Evolutionary conservation across 2,329 filamentous ascomycete genomes (phyloP), one percentile per base, ranked within the genome.

Genomic region (Saccharata proteae): DNA sequence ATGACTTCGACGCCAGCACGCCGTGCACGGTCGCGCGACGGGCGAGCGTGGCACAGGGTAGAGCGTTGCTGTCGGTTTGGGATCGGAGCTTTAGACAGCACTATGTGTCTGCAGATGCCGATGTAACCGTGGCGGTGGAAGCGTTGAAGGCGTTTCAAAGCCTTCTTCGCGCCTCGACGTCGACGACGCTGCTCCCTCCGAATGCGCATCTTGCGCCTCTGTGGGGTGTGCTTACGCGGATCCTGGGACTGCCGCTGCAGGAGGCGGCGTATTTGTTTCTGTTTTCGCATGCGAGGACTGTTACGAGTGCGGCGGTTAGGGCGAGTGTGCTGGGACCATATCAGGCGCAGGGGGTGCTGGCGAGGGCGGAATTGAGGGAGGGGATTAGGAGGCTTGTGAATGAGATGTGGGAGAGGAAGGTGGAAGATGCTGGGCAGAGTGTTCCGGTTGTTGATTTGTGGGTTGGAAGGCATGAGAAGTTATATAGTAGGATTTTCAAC

Each of bases 401-500:
- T 30, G 57, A 69, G 35, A 74, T 77, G 44, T 77, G 71, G 71
- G 43, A 62, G 10, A 71, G 62, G 35, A 51, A 45, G 1, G 61
- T 77, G 0, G 74, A 80, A 35, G 69, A 77, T 39, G 80, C 81
- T 3, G 80, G 77, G 4, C 80, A 88, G 60, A 74, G 64, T 34
- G 75, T 84, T 39, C 82, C 82, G 1, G 69, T 76, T 2, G 75
- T 88, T 69, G 82, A 90, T 59, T 52, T 90, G 18, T 90, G 82
- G 81, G 67, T 85, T 47, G 82, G 82, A 3, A 67, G 82, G 48
- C 82, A 90, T 53, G 82, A 90, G 64, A 61, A 83, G 49, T 53
- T 90, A 40, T 90, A 90, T 54, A 86, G 80, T 36, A 72, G 82
- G 44, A 88, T 90, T 33, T 90, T 90, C 49, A 90, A 90, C 56